Conservation (phyloP, 495 filamentous ascomycete genomes). For the Penicillium verhagenii region DNA sequence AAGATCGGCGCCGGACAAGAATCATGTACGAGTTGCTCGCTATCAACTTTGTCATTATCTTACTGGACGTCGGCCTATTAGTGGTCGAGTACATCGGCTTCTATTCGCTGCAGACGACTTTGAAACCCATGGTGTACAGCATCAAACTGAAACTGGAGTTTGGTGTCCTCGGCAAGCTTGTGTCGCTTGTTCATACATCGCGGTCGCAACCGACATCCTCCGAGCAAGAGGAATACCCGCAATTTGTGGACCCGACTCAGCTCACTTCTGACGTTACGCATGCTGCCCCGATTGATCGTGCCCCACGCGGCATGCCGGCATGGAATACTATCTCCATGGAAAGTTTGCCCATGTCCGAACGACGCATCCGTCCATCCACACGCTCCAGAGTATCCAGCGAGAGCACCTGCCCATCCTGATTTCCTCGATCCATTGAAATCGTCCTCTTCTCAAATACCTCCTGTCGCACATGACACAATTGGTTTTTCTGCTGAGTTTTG, state of each 20-base stretch:
- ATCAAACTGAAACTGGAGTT: slow-evolving; percentile 66
- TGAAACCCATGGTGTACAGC: slow-evolving; percentile 59
- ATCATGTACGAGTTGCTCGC: slow-evolving; percentile 53
- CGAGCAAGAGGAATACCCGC: slow-evolving; percentile 37
- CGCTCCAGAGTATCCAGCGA: slow-evolving; percentile 16
- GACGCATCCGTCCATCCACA: slow-evolving; percentile 21
- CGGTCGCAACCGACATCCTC: slow-evolving; percentile 34
- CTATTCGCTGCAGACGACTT: slow-evolving; percentile 53
- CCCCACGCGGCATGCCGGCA: slow-evolving; percentile 10
- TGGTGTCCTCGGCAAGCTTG: slow-evolving; percentile 49
- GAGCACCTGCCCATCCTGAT: slow-evolving; percentile 17
- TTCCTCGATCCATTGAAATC: not conserved
- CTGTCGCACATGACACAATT: not conserved
- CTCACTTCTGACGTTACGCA: slow-evolving; percentile 39
- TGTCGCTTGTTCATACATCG: slow-evolving; percentile 32
- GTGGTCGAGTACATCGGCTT: slow-evolving; percentile 53
- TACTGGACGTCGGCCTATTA: slow-evolving; percentile 55
- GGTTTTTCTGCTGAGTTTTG: not conserved
- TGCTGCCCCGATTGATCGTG: slow-evolving; percentile 25
- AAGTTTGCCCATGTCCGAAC: slow-evolving; percentile 31
- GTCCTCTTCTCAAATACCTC: not conserved
- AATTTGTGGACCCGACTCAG: slow-evolving; percentile 40
- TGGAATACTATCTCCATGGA: slow-evolving; percentile 38
- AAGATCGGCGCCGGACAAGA: slow-evolving; percentile 36
- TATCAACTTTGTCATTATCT: slow-evolving; percentile 56